phyloP scores from a whole-genome alignment of 768 basidiomycete species.

The Naganishia vishniacii region DNA sequence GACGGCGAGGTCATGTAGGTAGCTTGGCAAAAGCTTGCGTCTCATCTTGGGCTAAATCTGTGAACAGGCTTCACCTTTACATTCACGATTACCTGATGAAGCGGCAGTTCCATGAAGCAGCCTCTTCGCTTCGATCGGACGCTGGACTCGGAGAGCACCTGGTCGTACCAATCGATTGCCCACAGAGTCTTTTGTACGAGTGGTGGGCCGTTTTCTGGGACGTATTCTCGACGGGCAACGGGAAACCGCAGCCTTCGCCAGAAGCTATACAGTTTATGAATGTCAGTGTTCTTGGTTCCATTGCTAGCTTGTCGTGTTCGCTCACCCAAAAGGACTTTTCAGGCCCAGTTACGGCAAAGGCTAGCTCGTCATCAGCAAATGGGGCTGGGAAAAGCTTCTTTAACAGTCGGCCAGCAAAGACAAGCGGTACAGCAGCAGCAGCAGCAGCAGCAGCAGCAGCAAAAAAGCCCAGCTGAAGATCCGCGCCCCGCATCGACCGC shows the following conservation, averaged over 20 bases:
- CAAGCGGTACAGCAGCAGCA: constrained; percentile 19
- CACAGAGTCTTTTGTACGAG: constrained; percentile 48
- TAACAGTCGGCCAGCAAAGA: too few relatives aligned
- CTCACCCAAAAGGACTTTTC: not conserved
- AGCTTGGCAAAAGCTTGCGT: too few relatives aligned
- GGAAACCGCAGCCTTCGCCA: constrained; percentile 34
- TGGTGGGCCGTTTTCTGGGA: constrained; percentile 49
- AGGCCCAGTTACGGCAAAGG: constrained; percentile 40
- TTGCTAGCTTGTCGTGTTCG: not conserved
- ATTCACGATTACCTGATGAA: constrained; percentile 50
- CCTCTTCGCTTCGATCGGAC: constrained; percentile 42
- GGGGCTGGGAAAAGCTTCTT: constrained; percentile 24
- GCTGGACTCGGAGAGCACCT: constrained; percentile 40
- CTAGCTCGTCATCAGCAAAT: constrained; percentile 27
- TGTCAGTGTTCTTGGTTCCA: constrained; percentile 31
- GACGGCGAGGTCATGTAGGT: constrained; percentile 25
- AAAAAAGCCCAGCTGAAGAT: too few relatives aligned
- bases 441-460: constrained; percentile 7
- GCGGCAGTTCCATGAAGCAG: constrained; percentile 42
- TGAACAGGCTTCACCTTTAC: constrained; percentile 48
- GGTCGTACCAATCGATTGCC: constrained; percentile 47
- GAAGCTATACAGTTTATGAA: constrained; percentile 42
- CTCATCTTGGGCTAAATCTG: too few relatives aligned
- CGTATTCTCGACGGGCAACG: constrained; percentile 38
- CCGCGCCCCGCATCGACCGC: too few relatives aligned